Base-by-base conservation (phyloP, 2,329 filamentous ascomycete species). In the Parastagonospora avenae region DNA sequence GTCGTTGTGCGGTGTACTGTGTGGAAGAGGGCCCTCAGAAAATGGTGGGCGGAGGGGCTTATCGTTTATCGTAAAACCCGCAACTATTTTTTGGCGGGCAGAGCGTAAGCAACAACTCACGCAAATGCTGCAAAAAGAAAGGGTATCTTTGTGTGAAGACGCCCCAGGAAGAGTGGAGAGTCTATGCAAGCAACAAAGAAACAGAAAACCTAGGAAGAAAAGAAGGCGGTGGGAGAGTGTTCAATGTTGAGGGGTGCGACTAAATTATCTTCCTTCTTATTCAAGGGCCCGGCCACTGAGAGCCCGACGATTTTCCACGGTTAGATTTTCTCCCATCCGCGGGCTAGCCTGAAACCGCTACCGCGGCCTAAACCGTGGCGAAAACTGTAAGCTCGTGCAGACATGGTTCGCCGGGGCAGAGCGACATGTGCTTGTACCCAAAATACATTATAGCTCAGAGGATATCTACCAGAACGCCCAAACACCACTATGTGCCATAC, bases 121-220 rank as follows among this genome's bases (percentile, higher is more conserved):
- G 50, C 44, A 44, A 16, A 27, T 39, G 36, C 50, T 33, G 52
- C 15, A 31, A 24, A 43, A 42, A 48, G 50, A 49, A 48, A 45
- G 61, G 63, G 56, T 66, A 62, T 64, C 50, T 57, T 59, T 52
- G 52, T 53, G 55, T 58, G 52, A 33, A 57, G 60, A 64, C 61
- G 55, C 62, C 57, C 63, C 63, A 42, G 50, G 58, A 60, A 58
- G 63, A 65, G 66, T 63, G 62, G 66, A 70, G 66, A 68, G 64
- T 65, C 54, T 56, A 59, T 59, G 60, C 52, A 63, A 61, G 54
- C 14, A 24, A 47, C 31, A 60, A 46, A 60, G 43, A 52, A 54
- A 58, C 41, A 48, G 32, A 52, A 31, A 55, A 48, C 48, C 55
- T 40, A 55, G 59, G 40, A 41, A 60, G 55, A 42, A 49, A 51